Base-by-base conservation (phyloP, 176 grass and related monocot species). In the Rhynchospora breviuscula region DNA sequence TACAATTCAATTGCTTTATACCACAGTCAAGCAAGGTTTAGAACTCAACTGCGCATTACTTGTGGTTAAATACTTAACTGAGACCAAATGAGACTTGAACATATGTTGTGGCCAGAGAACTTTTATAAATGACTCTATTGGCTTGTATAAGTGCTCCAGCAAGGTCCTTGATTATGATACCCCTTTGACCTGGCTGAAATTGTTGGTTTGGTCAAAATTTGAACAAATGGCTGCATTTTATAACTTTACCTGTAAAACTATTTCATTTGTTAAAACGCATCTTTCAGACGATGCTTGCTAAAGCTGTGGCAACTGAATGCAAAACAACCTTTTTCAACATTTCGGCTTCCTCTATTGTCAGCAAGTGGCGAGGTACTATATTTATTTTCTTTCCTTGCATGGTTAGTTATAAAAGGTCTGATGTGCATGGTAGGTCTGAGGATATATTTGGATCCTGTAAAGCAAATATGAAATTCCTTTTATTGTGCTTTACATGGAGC, bases 311-410 rank as follows among this genome's bases (percentile, higher is more conserved):
- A 85, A 91, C 95, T 33, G 95, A 98, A 63, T 98, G 95, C 90
- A 94, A 93, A 61, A 98, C 90, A 11, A 98, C 90, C 3, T 98
- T 98, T 87, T 98, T 98, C 90, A 94, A 98, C 59, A 98, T 98
- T 85, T 98, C 95, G 70, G 92, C 95, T 14, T 98, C 92, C 21
- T 98, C 92, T 76, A 89, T 98, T 84, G 92, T 98, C 65, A 98
- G 92, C 80, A 98, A 98, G 83, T 98, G 92, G 90, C 89, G 89
- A 22, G 95, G 95, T 98, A 90, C 78, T 83, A 78, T 66, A 22
- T 45, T 56, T 29, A 18, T 3, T 80, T 81, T 49, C 70, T 8
- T 61, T 86, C 89, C 57, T 71, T 60, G 81, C 63, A 56, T 74
- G 14, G 6, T 58, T 45, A 22, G 14, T 77, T 56, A 45, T 2